Evolutionary conservation across 805 yeast species (phyloP).

Genomic region (Ogataea trehaloabstinens): DNA sequence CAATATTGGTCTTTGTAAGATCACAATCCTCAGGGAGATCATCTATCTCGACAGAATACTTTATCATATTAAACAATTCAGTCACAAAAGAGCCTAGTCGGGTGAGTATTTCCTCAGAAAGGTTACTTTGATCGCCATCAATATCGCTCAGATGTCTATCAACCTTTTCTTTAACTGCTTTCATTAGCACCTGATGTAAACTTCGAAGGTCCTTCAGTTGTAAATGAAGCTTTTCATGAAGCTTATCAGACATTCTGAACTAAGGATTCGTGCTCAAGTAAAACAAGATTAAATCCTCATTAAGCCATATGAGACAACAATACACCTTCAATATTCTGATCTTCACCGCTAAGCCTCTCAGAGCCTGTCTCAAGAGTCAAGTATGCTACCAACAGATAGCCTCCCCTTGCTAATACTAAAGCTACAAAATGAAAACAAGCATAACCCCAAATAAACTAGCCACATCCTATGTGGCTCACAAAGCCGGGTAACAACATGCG

Average conservation of each 20-base stretch:
- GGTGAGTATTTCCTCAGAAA: conserved; percentile 37
- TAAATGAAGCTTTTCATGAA: conserved; percentile 44
- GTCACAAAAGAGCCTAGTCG: conserved; percentile 45
- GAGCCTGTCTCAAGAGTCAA: no score
- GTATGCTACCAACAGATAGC: no score
- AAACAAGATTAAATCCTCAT: no score
- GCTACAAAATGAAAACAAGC: no score
- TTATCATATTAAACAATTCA: conserved; percentile 56
- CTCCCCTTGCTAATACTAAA: no score
- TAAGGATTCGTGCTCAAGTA: no score
- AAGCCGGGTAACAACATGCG: no score
- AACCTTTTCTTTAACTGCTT: conserved; percentile 43
- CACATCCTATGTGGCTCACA: no score
- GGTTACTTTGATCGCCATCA: conserved; percentile 12
- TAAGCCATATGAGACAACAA: no score
- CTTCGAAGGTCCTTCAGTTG: conserved; percentile 51
- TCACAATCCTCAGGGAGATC: conserved; percentile 38
- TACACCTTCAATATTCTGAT: no score
- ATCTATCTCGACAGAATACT: conserved; percentile 55
- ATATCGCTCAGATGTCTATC: conserved; percentile 24
- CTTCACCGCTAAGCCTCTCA: no score
- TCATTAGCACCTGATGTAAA: conserved; percentile 43
- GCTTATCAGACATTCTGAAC: conserved; percentile 22
- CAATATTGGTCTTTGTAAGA: conserved; percentile 8
- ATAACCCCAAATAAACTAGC: no score